Conservation (phyloP, 2,329 filamentous ascomycete species). For the Diaporthe vexans region DNA sequence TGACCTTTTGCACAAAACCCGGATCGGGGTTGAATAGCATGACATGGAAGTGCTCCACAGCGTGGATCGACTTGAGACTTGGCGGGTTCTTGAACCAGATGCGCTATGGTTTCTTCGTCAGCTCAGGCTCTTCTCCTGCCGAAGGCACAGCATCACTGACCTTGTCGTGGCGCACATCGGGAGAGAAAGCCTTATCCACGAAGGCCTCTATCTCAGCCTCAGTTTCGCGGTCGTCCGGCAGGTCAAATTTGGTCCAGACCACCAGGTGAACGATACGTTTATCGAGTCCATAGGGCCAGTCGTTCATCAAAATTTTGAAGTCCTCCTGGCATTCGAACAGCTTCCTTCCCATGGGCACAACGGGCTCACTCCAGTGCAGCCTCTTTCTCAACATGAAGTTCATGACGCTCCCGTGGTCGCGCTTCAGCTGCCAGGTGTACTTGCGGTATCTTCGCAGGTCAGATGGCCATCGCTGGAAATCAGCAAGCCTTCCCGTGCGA, state of each 20-base stretch:
- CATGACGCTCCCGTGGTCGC: constrained; percentile 82
- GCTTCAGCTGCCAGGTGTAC: constrained; percentile 74
- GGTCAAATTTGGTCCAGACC: constrained; percentile 91
- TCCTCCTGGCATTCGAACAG: constrained; percentile 67
- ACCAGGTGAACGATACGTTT: constrained; percentile 84
- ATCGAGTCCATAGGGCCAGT: constrained; percentile 95
- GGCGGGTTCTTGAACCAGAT: constrained; percentile 94
- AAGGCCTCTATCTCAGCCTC: constrained; percentile 78
- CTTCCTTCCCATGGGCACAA: constrained; percentile 49
- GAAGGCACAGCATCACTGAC: constrained; percentile 57
- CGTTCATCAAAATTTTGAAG: constrained; percentile 84
- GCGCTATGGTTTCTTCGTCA: constrained; percentile 48
- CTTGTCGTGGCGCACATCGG: constrained; percentile 63
- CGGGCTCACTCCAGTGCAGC: constrained; percentile 74
- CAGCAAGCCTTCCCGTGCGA: constrained; percentile 76
- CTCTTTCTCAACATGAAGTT: constrained; percentile 80
- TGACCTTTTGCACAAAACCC: constrained; percentile 78
- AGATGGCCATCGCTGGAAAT: constrained; percentile 82
- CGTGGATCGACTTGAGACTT: constrained; percentile 85
- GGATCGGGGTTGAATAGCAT: constrained; percentile 86
- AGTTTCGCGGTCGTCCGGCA: constrained; percentile 76
- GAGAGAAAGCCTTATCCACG: constrained; percentile 76
- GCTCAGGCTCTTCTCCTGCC: constrained; percentile 18
- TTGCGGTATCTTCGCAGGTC: constrained; percentile 83
- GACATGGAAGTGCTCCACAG: constrained; percentile 94